Conservation (phyloP, 1,284 basidiomycete species). For the Cryptococcus depauperatus region DNA sequence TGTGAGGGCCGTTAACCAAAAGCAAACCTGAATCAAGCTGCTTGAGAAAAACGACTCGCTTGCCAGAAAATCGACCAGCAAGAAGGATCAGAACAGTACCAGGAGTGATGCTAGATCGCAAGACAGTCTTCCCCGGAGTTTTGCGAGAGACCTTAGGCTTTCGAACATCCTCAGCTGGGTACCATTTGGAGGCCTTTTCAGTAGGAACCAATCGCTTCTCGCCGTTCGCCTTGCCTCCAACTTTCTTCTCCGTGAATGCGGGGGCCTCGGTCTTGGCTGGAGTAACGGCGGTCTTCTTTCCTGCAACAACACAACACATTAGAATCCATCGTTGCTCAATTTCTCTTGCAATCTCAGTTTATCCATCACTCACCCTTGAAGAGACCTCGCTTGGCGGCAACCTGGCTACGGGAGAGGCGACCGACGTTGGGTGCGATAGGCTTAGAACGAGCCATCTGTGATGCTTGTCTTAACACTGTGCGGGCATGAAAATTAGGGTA, state of each 20-base stretch:
- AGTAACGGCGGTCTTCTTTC: conserved; percentile 67
- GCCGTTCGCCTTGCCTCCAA: conserved; percentile 89
- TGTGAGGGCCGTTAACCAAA: conserved; percentile 95
- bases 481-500: background rate
- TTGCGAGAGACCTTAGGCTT: conserved; percentile 89
- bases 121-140: conserved; percentile 57
- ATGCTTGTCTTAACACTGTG: conserved; percentile 8
- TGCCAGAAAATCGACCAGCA: conserved; percentile 95
- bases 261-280: conserved; percentile 52
- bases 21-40: conserved; percentile 88
- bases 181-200: conserved; percentile 84
- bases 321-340: conserved; percentile 1
- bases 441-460: conserved; percentile 86
- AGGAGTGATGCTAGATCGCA: conserved; percentile 84
- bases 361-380: conserved; percentile 47
- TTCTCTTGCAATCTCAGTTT: background rate
- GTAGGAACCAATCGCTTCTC: conserved; percentile 75
- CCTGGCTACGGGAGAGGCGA: conserved; percentile 71
- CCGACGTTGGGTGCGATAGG: conserved; percentile 76
- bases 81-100: conserved; percentile 95
- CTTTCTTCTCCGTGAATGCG: conserved; percentile 63
- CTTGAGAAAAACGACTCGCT: conserved; percentile 98
- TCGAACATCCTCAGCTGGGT: conserved; percentile 91
- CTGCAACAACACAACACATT: conserved; percentile 29
- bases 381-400: conserved; percentile 67